These are phyloP conservation scores for Tetragonia tetragonoides DNA, from an alignment of 148 eudicot genomes.

Conservation along the genomic window DNA sequence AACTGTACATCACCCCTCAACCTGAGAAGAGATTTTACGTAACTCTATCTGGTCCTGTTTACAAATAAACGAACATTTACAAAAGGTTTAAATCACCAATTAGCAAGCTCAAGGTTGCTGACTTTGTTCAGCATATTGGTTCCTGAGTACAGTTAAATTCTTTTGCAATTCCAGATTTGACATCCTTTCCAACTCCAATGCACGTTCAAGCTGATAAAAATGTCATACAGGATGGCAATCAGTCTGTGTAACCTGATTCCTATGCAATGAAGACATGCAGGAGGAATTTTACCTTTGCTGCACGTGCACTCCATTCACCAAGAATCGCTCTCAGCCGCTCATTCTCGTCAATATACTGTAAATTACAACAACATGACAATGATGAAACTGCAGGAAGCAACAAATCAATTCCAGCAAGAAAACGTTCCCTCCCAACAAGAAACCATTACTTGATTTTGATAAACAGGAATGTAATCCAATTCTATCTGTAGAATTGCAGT, in stretches of 20 bases:
- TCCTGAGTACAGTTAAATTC: conserved; percentile 41
- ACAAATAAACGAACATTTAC: conserved; percentile 20
- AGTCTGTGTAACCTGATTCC: neutral
- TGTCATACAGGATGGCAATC: neutral
- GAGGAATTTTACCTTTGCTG: conserved; percentile 70
- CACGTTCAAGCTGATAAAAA: conserved; percentile 72
- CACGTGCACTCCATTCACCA: conserved; percentile 93
- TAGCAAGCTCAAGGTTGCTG: conserved; percentile 20
- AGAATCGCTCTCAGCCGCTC: conserved; percentile 92
- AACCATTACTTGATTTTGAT: neutral
- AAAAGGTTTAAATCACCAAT: neutral
- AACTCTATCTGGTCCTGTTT: too few relatives aligned
- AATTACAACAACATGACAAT: neutral
- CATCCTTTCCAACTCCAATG: conserved; percentile 71
- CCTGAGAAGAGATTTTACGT: too few relatives aligned
- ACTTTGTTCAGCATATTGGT: conserved; percentile 38
- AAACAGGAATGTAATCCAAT: neutral
- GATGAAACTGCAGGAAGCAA: neutral
- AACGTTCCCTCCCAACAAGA: neutral
- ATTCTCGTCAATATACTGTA: conserved; percentile 92
- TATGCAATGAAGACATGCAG: neutral
- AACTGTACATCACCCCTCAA: too few relatives aligned
- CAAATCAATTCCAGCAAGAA: neutral
- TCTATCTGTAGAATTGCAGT: neutral
- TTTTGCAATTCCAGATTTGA: conserved; percentile 77